Base-by-base conservation (phyloP, 1,284 basidiomycete genomes). In the Meripilus lineatus region DNA sequence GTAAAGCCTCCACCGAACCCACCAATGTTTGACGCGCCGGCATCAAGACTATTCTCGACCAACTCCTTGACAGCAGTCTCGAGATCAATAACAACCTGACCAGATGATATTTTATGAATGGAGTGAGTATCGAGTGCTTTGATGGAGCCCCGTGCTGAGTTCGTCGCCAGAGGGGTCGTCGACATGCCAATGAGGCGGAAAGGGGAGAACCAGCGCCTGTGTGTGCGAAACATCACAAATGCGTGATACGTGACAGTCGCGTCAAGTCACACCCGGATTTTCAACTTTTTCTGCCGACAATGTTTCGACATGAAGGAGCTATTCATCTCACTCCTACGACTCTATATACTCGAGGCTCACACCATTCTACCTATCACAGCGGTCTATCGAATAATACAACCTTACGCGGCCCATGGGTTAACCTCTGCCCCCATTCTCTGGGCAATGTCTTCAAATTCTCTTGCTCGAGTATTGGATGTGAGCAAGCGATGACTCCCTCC, bases 1-100 rank as follows among this genome's bases (percentile, higher is more conserved):
- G 4, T n/a, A 18, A 35, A 32, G 23, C 22, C 35, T 46, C 45
- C 10, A 48, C 51, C 38, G n/a, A n/a, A 59, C 80, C 40, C 39
- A 89, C 93, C 93, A 40, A 99, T 82, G 52, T 69, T 83, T 0
- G 89, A 92, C 0, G 94, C 90, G 0, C 86, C 87, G 0, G 95
- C 93, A 62, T 99, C 96, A 22, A 98, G 69, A 46, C 91, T 90
- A 62, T 99, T 99, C 67, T 99, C 96, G 2, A 99, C 79, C 2
- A 99, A 79, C 63, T 99, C 96, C 61, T 99, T 99, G 44, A 99
- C 85, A 1, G 92, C 92, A 0, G 84, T 89, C 58, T 93, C 93
- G 1, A 99, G 76, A 61, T 98, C 93, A 23, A 95, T 75, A 0
- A 99, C 88, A 24, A 99, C 95, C 61, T 99, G 96, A 1, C 92